Base-by-base conservation (phyloP, 1,139 yeast species). In the Suhomyces ambrosiae region DNA sequence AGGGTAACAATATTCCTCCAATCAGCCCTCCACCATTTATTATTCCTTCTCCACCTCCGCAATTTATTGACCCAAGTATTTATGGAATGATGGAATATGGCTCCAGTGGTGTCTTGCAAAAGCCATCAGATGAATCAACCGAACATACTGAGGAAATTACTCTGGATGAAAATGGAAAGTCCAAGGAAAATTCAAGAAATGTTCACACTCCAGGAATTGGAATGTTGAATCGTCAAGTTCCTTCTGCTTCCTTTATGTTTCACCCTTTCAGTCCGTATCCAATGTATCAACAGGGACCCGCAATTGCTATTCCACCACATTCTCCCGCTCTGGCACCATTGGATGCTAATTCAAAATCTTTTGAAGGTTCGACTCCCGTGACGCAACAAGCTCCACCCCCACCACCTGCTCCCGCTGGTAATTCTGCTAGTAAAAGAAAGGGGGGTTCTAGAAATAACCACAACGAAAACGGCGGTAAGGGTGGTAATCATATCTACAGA, bases 401-500 rank as follows among this genome's bases (percentile, higher is more conserved):
- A 12, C 32, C 36, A 12, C 28, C 36, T 7, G 18, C 21, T 9
- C 17, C 43, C 16, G 3, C 32, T 17, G 30, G 5, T 23, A 30
- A 11, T 23, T 12, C 27, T 8, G 31, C 30, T 1, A 32, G 36
- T 7, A 33, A 27, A 23, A 40, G 28, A 21, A 40, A 34, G 13
- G 35, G 39, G 2, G 35, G 27, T 10, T 7, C 42, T 15, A 42
- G 43, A n/a, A 45, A 43, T 18, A 30, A 32, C 17, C 30, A 27
- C 13, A 27, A 26, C 9, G 42, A 37, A 3, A 33, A 34, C 28
- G 32, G 34, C 22, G 38, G 38, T 46, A 53, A 36, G 63, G 47
- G 47, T 11, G 42, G 38, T 7, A 65, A 63, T 41, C 76, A 76
- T 52, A 81, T 82, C 39, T 79, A 81, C 47, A 71, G 95, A 47